Base-by-base conservation (phyloP, 345 rosid species). In the Ceriops decandra region DNA sequence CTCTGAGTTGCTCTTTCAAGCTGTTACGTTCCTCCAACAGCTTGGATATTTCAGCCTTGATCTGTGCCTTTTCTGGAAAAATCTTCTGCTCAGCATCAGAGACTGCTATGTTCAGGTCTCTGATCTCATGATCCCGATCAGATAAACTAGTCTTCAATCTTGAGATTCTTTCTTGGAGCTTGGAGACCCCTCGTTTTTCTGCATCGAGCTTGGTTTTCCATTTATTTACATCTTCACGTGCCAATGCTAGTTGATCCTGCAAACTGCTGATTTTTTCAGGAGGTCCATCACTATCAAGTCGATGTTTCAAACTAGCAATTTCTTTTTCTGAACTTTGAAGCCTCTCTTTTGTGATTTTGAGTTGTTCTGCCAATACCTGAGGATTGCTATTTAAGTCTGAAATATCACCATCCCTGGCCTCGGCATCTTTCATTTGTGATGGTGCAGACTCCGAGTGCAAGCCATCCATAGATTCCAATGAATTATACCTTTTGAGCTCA, bases 281-380 rank as follows among this genome's bases (percentile, higher is more conserved):
- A 2, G 60, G 20, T 15, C 53, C 27, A 22, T 64, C 64, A 16
- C 31, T 60, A 11, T 62, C 74, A 51, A 74, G 47, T 52, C 67
- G 77, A 28, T 71, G 73, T 26, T 33, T 74, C 87, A 87, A 72
- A 35, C 70, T 62, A 20, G 76, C 74, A 21, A 83, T 85, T 78
- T 83, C 89, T n/a, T 71, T 82, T 75, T 81, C 86, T 5, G 89
- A 86, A 71, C 63, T 76, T 67, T 73, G 77, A 67, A 90, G 86
- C 83, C 74, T 85, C 74, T 79, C 87, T 71, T 66, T 88, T 22
- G 87, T 72, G 54, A 67, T 56, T 67, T 82, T 82, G 72, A 87
- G 85, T 76, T 88, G 93, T 74, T 86, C 85, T 63, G 70, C 76
- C 75, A 87, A 63, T 63, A 74, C 58, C 66, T 62, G 58, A 66